Percentiles rank a stretch among this genome's conserved stretches.
Conservation (phyloP, 345 rosid species). For the Acer negundo region DNA sequence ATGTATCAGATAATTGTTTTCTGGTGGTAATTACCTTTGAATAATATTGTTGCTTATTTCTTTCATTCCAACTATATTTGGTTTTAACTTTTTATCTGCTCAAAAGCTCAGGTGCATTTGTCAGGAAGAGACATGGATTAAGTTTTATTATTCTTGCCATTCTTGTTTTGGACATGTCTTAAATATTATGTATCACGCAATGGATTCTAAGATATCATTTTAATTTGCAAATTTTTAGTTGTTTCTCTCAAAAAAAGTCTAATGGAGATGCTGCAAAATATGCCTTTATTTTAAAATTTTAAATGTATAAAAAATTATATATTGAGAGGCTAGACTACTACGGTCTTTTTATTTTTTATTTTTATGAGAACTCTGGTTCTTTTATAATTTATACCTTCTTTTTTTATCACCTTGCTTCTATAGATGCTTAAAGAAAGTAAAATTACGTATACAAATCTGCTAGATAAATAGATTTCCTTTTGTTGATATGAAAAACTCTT, state of each 20-base stretch:
- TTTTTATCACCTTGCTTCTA: neutral
- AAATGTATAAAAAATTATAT: neutral
- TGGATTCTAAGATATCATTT: neutral
- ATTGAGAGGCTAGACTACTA: neutral
- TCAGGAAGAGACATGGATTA: neutral
- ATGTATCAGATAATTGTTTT: conserved; percentile 5
- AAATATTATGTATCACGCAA: neutral
- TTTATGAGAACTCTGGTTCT: neutral
- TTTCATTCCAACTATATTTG: neutral
- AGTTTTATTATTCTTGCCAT: neutral
- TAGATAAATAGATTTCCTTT: neutral
- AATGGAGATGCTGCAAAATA: neutral
- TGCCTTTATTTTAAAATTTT: neutral
- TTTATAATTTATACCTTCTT: neutral
- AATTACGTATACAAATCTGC: neutral
- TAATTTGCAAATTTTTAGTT: neutral
- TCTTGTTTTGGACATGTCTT: neutral
- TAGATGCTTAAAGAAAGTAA: neutral
- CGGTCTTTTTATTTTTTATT: neutral
- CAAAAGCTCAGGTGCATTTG: neutral
- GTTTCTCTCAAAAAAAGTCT: neutral
- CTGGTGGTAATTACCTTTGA: neutral
- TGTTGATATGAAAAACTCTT: neutral
- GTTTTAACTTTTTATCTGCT: neutral
- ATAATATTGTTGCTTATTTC: neutral